Base-by-base conservation (phyloP, 2,329 filamentous ascomycete species). In the Tolypocladium cylindrosporum region DNA sequence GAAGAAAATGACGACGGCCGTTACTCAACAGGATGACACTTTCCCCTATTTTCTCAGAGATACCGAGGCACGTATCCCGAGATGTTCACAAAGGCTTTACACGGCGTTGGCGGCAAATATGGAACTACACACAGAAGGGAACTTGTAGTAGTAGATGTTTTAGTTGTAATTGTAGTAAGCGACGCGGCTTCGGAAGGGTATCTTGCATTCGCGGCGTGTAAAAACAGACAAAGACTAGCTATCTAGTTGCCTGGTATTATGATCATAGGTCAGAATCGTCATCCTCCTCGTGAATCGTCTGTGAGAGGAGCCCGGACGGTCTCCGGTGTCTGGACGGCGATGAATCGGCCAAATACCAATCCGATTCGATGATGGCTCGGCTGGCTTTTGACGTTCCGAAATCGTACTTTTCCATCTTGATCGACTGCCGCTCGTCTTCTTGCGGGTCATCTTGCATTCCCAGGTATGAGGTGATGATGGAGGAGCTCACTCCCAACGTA, bases 231-330 rank as follows among this genome's bases (percentile, higher is more conserved):
- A 51, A 36, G 31, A 13, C 31, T 36, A 36, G 48, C 31, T 36
- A 21, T 51, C 4, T n/a, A 13, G 31, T 34, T 14, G 48, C 16
- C 19, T 21, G 19, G 31, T 36, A 13, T 51, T 40, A 36, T 45
- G 42, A 19, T 64, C 55, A 69, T 52, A 64, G 56, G 45, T 79
- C 79, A 27, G 79, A 83, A 67, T 88, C 86, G 55, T 87, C 85
- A 68, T 90, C 88, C 68, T 90, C 86, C 69, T 89, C 88, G 58
- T 87, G 79, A 61, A 91, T 90, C 0, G 84, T 88, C 67, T 88
- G 84, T 36, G 80, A 78, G 50, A 88, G 71, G 21, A 90, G 68
- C 1, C 80, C 80, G 55, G 75, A 72, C 5, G 73, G 72, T 54
- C 75, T 71, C 55, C 74, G 72, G 57, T 76, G 71, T 11, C 74